A percentile compares a stretch with the other conserved stretches of the same genome.
Evolutionary conservation across 371 early-diverging fungal genomes (phyloP).

Genomic region (Apophysomyces variabilis): DNA sequence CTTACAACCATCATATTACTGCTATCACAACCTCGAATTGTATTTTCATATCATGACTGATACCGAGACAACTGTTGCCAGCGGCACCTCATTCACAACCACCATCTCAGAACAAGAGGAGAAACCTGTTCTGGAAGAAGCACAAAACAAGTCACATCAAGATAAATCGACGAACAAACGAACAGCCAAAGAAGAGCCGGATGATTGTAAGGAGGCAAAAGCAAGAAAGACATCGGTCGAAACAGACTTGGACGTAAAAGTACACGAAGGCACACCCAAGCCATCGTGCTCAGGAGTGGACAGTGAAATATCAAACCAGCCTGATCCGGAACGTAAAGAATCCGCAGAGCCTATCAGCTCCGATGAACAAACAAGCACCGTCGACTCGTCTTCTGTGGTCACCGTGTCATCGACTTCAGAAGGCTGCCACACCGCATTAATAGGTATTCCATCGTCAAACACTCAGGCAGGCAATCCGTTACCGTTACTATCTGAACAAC

Average conservation of each 20-base stretch:
- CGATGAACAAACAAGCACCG: conserved; percentile 13
- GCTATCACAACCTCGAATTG: neutral
- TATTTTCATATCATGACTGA: conserved; percentile 16
- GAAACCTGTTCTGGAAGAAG: neutral
- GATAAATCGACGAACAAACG: conserved; percentile 18
- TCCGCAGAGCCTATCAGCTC: neutral
- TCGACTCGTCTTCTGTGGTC: conserved; percentile 12
- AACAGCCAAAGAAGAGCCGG: conserved; percentile 22
- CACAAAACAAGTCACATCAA: conserved; percentile 24
- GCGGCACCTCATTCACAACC: conserved; percentile 6
- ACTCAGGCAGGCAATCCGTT: neutral
- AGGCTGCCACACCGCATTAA: conserved; percentile 21
- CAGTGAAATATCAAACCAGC: conserved; percentile 1
- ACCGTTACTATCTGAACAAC: conserved; percentile 29
- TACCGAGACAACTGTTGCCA: conserved; percentile 8
- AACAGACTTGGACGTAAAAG: neutral
- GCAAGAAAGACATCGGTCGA: conserved; percentile 17
- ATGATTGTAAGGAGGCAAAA: conserved; percentile 24
- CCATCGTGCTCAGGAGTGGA: neutral
- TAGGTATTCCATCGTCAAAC: conserved; percentile 22
- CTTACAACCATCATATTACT: neutral
- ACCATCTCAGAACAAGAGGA: conserved; percentile 5
- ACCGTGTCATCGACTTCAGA: conserved; percentile 1
- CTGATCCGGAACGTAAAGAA: conserved; percentile 10
- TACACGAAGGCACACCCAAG: neutral